A percentile compares a stretch with the other conserved stretches of the same genome.
These are phyloP conservation scores for Russula emetica DNA, from an alignment of 768 basidiomycete species.

Conservation along the genomic window DNA sequence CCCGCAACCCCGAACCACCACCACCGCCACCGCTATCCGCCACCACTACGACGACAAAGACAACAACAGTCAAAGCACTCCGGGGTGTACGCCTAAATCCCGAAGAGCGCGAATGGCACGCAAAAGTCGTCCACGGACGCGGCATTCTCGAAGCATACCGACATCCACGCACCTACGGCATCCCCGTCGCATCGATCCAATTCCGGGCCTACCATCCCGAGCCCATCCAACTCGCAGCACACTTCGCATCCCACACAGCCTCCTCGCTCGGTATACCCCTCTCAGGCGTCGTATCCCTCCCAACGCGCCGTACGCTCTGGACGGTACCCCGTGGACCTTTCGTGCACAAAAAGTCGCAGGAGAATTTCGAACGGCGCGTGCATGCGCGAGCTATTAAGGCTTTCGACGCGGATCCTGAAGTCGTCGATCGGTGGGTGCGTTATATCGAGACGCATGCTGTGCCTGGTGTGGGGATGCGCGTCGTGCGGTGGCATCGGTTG, in stretches of 20 bases:
- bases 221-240: conserved; percentile 72
- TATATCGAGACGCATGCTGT: conserved; percentile 74
- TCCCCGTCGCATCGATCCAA: conserved; percentile 80
- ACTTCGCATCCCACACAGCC: conserved; percentile 82
- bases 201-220: conserved; percentile 70
- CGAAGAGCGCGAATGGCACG: conserved; percentile 42
- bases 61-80: conserved; percentile 4
- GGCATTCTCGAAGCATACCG: conserved; percentile 49
- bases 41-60: background rate
- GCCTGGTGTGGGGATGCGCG: conserved; percentile 83
- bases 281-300: conserved; percentile 59
- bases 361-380: conserved; percentile 86
- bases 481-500: conserved; percentile 69
- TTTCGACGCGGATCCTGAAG: conserved; percentile 78
- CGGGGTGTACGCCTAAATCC: conserved; percentile 15
- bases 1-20: background rate
- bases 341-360: conserved; percentile 88
- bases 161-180: conserved; percentile 57
- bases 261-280: conserved; percentile 78
- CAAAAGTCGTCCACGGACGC: conserved; percentile 61
- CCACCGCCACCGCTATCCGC: background rate
- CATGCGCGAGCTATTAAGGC: conserved; percentile 87
- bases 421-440: conserved; percentile 73
- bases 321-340: conserved; percentile 86
- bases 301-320: conserved; percentile 73